Base-by-base conservation (phyloP, 306 rosid genomes). In the Cucumis hystrix region DNA sequence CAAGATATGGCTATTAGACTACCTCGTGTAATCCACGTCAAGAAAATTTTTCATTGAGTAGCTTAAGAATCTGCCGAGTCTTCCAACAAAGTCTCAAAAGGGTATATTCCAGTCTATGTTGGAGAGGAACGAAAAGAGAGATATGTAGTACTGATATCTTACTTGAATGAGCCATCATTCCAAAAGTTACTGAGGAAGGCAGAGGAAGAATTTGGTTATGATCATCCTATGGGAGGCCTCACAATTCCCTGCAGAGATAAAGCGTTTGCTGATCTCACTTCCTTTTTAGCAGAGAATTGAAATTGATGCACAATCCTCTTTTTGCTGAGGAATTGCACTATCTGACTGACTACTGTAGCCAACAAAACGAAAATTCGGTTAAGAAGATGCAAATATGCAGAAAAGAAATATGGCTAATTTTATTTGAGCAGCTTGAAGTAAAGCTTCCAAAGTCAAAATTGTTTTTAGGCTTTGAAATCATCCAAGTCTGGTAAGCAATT, bases 121-220 rank as follows among this genome's bases (percentile, higher is more conserved):
- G 60, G 77, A 51, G 25, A 47, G 35, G 62, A 2, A 40, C 21
- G 28, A 49, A 52, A 73, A 39, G 28, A 52, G 25, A 4, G 25
- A 3, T 15, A 43, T 2, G 49, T 43, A 14, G 49, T 17, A 35
- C 71, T 14, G 10, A 16, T 64, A 64, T 64, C 47, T 17, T 65
- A 7, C 28, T 37, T 37, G 71, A 37, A 65, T 47, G 74, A 73
- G 49, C 80, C 85, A 54, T 83, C 71, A 9, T 87, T 84, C 21
- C 71, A 82, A 59, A 57, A 62, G 5, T 43, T 43, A 25, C 65
- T 79, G 0, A 56, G 59, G 13, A 74, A 79, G 63, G 61, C 79
- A 1, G 82, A 72, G 59, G 79, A 85, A 82, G 85, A 86, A 75
- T 86, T 86, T 40, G 88, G 77, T 37, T 82, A 54, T 59, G 30